Percentiles rank a stretch among this genome's conserved stretches.
Conservation (phyloP, 2,329 filamentous ascomycete genomes). For the Sporothrix pseudoabietina region DNA sequence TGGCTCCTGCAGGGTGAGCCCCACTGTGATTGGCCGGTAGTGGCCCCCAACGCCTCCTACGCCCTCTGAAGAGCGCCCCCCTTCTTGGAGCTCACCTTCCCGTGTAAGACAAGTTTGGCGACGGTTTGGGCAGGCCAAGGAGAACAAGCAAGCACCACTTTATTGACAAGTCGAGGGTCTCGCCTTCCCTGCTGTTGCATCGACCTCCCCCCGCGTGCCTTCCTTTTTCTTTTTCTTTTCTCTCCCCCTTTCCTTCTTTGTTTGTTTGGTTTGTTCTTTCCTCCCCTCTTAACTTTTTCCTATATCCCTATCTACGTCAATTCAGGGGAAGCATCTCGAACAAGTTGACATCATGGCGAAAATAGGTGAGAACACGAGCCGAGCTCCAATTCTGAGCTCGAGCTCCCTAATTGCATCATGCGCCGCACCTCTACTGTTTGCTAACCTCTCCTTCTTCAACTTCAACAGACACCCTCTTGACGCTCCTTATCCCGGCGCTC, state of each 20-base stretch:
- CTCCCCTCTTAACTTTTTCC: not conserved
- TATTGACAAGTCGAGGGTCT: not conserved
- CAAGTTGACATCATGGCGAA: not conserved
- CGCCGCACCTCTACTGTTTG: not conserved
- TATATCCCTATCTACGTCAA: not conserved
- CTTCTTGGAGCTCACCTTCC: constrained; percentile 19
- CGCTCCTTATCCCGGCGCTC: constrained; percentile 62
- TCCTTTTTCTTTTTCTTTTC: not conserved
- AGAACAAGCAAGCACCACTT: not conserved
- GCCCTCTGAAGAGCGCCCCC: not conserved
- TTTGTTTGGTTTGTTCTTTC: not conserved
- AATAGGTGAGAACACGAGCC: constrained; percentile 4
- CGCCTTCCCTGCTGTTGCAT: constrained; percentile 1
- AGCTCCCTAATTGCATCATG: not conserved
- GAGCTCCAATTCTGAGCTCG: not conserved
- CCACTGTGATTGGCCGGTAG: constrained; percentile 19
- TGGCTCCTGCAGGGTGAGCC: not conserved
- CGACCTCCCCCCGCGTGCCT: constrained; percentile 2
- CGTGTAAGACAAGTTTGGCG: constrained; percentile 26
- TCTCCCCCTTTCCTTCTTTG: not conserved
- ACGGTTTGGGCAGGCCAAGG: constrained; percentile 15
- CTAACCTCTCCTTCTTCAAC: not conserved
- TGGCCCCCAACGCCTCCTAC: not conserved
- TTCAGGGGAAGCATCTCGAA: not conserved
- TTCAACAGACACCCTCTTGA: constrained; percentile 51